Base-by-base conservation (phyloP, 1,139 yeast species). In the Candida smagusa region DNA sequence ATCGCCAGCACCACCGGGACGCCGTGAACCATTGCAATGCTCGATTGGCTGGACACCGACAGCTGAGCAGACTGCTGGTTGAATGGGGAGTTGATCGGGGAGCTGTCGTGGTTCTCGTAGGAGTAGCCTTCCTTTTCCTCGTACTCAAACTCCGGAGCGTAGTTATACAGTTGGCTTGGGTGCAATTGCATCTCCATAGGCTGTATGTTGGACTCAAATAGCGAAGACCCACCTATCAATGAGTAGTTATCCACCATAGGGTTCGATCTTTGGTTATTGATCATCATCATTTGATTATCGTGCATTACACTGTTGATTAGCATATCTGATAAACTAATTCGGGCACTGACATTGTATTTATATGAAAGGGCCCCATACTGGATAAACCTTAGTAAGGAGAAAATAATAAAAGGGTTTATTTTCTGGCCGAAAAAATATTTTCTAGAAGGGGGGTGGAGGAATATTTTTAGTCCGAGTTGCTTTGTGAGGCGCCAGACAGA, bases 81-180 rank as follows among this genome's bases (percentile, higher is more conserved):
- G 37, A 37, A 43, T 4, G 43, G 43, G 9, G 41, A 30, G 22
- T 40, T 43, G 19, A 37, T 40, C 6, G 49, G 49, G 3, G 45
- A 41, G 30, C 33, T 40, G 22, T 38, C 40, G 11, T 37, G 37
- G 9, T 28, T 38, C 12, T 37, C 24, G 29, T 47, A 45, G 19
- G 43, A 38, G 34, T 47, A 45, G 9, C 43, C 37, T 25, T 42
- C 45, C 27, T 43, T 42, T 31, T 40, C 44, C 28, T 45, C 49
- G 25, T 40, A 39, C 11, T 45, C 47, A 11, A 23, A 23, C 11
- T 23, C 26, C 11, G 26, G 26, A n/a, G 11, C 26, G 11, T 23
- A 23, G 11, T 23, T 23, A 6, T 23, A 23, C 26, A 23, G 26
- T n/a, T 25, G 12, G 12, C 12, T 11, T 25, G 6, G 28, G 12